Conservation (phyloP, 1,139 yeast species). For the Protomyces arabidopsidicola region DNA sequence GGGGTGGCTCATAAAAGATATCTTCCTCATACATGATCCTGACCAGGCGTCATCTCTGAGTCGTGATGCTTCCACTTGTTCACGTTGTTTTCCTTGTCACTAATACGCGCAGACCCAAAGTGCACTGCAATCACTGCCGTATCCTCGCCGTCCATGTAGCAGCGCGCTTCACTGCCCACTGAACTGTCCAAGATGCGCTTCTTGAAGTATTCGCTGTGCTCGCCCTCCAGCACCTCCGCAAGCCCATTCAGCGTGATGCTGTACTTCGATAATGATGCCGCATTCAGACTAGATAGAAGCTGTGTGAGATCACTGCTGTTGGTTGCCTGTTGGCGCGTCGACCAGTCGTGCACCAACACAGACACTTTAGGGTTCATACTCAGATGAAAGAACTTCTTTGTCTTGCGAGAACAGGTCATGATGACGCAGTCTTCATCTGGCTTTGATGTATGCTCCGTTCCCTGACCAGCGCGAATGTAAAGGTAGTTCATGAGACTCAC, state of each 20-base stretch:
- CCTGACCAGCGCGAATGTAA: constrained; percentile 45
- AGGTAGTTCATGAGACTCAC: constrained; percentile 87
- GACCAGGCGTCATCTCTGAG: constrained; percentile 15
- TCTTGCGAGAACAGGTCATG: constrained; percentile 61
- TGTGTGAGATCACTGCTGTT: constrained; percentile 47
- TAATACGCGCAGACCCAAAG: constrained; percentile 25
- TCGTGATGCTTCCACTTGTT: constrained; percentile 27
- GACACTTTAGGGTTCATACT: constrained; percentile 66
- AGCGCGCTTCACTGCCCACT: constrained; percentile 57
- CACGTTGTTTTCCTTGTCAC: constrained; percentile 20
- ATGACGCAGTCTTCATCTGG: constrained; percentile 51
- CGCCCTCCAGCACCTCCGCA: constrained; percentile 53
- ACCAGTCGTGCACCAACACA: constrained; percentile 81
- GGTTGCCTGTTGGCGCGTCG: constrained; percentile 49
- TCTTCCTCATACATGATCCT: too few species aligned
- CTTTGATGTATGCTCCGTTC: constrained; percentile 31
- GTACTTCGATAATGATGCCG: constrained; percentile 66
- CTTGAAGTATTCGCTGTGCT: constrained; percentile 54
- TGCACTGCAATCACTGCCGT: constrained; percentile 24
- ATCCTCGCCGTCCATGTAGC: constrained; percentile 26
- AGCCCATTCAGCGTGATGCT: constrained; percentile 73
- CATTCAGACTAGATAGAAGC: constrained; percentile 66
- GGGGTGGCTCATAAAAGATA: too few species aligned
- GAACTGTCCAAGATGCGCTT: constrained; percentile 55
- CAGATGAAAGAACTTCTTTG: constrained; percentile 68